Base-by-base conservation (phyloP, 345 rosid species). In the Excoecaria cochinchinensis region DNA sequence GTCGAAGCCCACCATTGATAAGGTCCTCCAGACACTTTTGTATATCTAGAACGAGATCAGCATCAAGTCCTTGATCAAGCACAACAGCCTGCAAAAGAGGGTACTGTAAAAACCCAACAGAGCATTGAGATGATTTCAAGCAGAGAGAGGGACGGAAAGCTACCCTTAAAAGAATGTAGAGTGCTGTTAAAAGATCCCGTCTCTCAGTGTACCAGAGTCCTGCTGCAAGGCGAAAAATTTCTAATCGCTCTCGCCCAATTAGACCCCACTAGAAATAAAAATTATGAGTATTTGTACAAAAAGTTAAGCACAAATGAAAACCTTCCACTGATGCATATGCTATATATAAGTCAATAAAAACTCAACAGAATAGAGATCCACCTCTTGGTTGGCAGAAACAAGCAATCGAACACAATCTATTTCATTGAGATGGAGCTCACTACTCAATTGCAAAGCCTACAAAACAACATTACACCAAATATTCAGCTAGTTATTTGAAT, bases 171-270 rank as follows among this genome's bases (percentile, higher is more conserved):
- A 95, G 89, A 66, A 88, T 88, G 72, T 87, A 89, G 16, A 95
- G 84, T 21, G 96, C 87, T 74, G 92, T 91, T 82, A 91, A 73
- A 77, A 88, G 78, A 84, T 95, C 97, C 74, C 95, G 87, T 76
- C 99, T 91, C 85, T 90, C 97, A 10, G 97, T 87, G 78, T 95
- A 95, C 99, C 99, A 92, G 51, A 95, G 89, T 73, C 99, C 99
- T 44, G 90, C 86, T 21, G 99, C 91, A 83, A 95, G 93, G 53
- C 98, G 96, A 56, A 89, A 86, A 80, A 95, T 86, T 82, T 95
- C 99, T 67, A 84, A 69, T 4, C 86, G 91, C 66, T 84, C 94
- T 63, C 99, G 87, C 79, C 98, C 99, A 88, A 90, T 80, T 78
- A 95, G 82, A 62, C 93, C 93, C 87, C 93, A 89, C 98, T 95